These are phyloP conservation scores for Aphanocladium album DNA, from an alignment of 2,329 filamentous ascomycete species.

Conservation along the genomic window DNA sequence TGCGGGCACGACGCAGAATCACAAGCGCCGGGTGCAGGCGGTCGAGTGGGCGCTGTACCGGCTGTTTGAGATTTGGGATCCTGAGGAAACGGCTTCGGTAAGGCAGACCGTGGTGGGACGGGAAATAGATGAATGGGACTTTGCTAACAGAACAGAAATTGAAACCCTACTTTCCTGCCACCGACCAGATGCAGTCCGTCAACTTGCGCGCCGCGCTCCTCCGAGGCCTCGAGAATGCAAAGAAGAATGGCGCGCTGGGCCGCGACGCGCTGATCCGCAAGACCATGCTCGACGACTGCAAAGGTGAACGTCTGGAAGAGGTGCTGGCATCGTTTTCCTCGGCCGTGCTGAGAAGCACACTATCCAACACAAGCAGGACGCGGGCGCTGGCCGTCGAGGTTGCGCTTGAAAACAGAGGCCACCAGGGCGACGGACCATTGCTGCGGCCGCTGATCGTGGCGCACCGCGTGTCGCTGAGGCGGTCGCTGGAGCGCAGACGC, in stretches of 20 bases:
- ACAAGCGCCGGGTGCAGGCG: constrained; percentile 75
- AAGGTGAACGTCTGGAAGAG: constrained; percentile 85
- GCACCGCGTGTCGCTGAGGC: constrained; percentile 63
- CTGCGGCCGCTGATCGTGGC: constrained; percentile 67
- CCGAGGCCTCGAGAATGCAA: constrained; percentile 74
- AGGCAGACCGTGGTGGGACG: constrained; percentile 43
- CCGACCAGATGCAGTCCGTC: constrained; percentile 84
- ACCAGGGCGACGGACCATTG: constrained; percentile 46
- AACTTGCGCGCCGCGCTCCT: constrained; percentile 83
- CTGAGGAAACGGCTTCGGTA: constrained; percentile 69
- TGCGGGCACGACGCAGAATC: constrained; percentile 62
- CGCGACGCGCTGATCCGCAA: constrained; percentile 78
- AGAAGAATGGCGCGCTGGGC: constrained; percentile 80
- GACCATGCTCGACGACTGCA: constrained; percentile 96
- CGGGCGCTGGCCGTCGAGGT: constrained; percentile 46
- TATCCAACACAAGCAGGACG: constrained; percentile 38
- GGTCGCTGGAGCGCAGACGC: constrained; percentile 55
- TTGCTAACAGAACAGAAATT: constrained; percentile 59
- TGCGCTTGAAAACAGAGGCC: constrained; percentile 55
- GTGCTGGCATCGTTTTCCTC: constrained; percentile 79
- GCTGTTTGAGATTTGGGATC: constrained; percentile 80
- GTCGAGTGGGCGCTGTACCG: constrained; percentile 91
- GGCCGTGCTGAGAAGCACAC: constrained; percentile 67
- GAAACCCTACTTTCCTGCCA: constrained; percentile 82
- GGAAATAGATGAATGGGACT: no score